A percentile compares a stretch with the other conserved stretches of the same genome.
phyloP scores from a whole-genome alignment of 2,329 filamentous ascomycete genomes.

The Xylariaceae sp. region DNA sequence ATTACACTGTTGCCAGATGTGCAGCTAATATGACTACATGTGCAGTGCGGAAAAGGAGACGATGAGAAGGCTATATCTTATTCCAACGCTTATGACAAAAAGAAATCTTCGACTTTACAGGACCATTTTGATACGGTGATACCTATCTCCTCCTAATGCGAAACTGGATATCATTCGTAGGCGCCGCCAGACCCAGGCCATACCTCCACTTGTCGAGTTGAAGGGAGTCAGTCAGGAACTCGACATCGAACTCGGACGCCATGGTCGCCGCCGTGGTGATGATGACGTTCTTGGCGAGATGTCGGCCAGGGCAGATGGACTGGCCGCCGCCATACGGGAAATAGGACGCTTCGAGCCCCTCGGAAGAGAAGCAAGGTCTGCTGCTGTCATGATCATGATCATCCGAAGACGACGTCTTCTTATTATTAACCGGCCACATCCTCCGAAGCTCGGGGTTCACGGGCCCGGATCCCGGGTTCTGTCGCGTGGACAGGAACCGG shows the following conservation, averaged over 20 bases:
- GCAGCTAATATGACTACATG: no score
- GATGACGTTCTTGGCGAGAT: neutral
- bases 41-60: no score
- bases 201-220: neutral
- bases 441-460: neutral
- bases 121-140: no score
- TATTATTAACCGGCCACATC: neutral
- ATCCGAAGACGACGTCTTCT: no score
- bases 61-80: no score
- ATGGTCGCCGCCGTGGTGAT: neutral
- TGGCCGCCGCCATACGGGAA: neutral
- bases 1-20: no score
- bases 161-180: neutral
- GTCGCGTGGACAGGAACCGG: constrained; percentile 10
- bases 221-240: neutral
- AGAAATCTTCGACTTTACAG: no score
- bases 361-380: neutral
- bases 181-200: neutral
- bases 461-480: neutral
- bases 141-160: neutral
- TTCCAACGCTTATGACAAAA: no score
- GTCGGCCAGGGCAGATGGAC: neutral
- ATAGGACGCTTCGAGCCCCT: neutral
- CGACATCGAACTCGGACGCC: neutral
- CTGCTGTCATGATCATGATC: no score